These are phyloP conservation scores for Arabidopsis thaliana DNA, from an alignment of 345 rosid genomes.

Conservation along the genomic window TAIR10.1 NC_003074.8:1547001-1547500, in stretches of 20 bases:
- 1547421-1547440: constrained; percentile 78
- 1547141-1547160: constrained; percentile 76
- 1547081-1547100: constrained; percentile 50
- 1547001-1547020: constrained; percentile 73
- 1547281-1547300: constrained; percentile 86
- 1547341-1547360: constrained; percentile 83
- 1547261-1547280: constrained; percentile 75
- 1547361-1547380: constrained; percentile 83
- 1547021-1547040: constrained; percentile 78
- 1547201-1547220: constrained; percentile 82
- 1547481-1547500: constrained; percentile 67
- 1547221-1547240: constrained; percentile 74
- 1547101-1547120: constrained; percentile 80
- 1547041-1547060: constrained; percentile 64
- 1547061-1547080: constrained; percentile 67
- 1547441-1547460: constrained; percentile 69
- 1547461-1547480: constrained; percentile 75
- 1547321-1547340: constrained; percentile 77
- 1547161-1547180: constrained; percentile 64
- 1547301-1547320: constrained; percentile 82
- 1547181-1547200: constrained; percentile 72
- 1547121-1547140: constrained; percentile 88
- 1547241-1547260: constrained; percentile 88
- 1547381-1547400: constrained; percentile 90
- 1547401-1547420: constrained; percentile 70